These are phyloP conservation scores for Scutellaria barbata DNA, from an alignment of 257 asterid genomes.

Conservation along the genomic window DNA sequence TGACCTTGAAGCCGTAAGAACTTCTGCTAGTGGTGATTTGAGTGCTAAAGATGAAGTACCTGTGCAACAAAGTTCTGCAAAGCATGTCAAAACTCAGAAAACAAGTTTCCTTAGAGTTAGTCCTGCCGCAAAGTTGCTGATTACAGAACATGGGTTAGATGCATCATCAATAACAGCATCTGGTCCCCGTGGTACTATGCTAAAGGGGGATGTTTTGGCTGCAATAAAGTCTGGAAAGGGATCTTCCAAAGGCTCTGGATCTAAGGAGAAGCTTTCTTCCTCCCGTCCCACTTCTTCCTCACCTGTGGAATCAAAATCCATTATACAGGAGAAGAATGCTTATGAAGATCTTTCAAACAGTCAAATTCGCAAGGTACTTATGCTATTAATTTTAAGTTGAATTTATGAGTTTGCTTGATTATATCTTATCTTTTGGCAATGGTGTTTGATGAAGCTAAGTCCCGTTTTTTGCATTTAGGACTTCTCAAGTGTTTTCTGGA, in stretches of 20 bases:
- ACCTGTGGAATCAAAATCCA: conserved; percentile 53
- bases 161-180: conserved; percentile 77
- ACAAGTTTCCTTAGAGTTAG: conserved; percentile 69
- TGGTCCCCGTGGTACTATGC: conserved; percentile 97
- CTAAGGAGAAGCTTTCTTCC: conserved; percentile 53
- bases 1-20: conserved; percentile 75
- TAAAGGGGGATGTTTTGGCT: conserved; percentile 93
- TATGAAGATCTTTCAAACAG: conserved; percentile 86
- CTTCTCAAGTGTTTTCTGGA: background rate
- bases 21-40: conserved; percentile 51
- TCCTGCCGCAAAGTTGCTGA: conserved; percentile 93
- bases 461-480: conserved; percentile 16
- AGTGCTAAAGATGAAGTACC: conserved; percentile 57
- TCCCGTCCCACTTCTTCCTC: conserved; percentile 52
- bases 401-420: conserved; percentile 8
- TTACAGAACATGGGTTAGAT: conserved; percentile 78
- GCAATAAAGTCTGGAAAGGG: conserved; percentile 87
- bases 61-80: conserved; percentile 44
- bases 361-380: conserved; percentile 93
- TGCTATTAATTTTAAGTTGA: conserved; percentile 19
- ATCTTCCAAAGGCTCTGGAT: conserved; percentile 49
- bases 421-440: conserved; percentile 5
- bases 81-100: conserved; percentile 49
- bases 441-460: conserved; percentile 19
- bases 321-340: conserved; percentile 53